These are phyloP conservation scores for Lepidopterella palustris DNA, from an alignment of 495 filamentous ascomycete genomes.

Conservation along the genomic window DNA sequence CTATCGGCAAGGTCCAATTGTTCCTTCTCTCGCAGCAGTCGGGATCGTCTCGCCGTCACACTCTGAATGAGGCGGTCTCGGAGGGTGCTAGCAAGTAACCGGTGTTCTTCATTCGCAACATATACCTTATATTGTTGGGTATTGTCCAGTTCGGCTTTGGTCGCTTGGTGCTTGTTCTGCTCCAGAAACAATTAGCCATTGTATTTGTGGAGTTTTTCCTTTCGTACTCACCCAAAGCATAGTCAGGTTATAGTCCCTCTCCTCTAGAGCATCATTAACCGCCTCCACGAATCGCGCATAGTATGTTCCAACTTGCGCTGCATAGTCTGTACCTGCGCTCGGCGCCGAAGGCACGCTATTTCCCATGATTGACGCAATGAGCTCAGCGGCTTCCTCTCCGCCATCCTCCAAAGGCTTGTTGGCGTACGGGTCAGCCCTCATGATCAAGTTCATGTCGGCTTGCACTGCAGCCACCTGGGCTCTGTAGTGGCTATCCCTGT, in stretches of 20 bases:
- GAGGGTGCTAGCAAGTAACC: slow-evolving; percentile 65
- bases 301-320: slow-evolving; percentile 62
- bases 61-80: slow-evolving; percentile 76
- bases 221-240: slow-evolving; percentile 60
- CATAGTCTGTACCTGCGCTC: slow-evolving; percentile 33
- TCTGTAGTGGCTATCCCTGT: slow-evolving; percentile 77
- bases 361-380: slow-evolving; percentile 37
- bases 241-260: slow-evolving; percentile 71
- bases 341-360: slow-evolving; percentile 22
- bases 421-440: slow-evolving; percentile 71
- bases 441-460: slow-evolving; percentile 80
- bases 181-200: slow-evolving; percentile 5
- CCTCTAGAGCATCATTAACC: slow-evolving; percentile 77
- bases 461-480: slow-evolving; percentile 84
- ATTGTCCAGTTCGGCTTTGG: slow-evolving; percentile 45
- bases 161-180: slow-evolving; percentile 44
- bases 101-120: slow-evolving; percentile 76
- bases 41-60: slow-evolving; percentile 65
- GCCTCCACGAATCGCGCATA: slow-evolving; percentile 76
- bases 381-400: slow-evolving; percentile 56
- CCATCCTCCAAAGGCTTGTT: slow-evolving; percentile 65
- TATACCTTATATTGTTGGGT: slow-evolving; percentile 57
- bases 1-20: slow-evolving; percentile 79
- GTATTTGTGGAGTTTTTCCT: too few species aligned
- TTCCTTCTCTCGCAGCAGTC: slow-evolving; percentile 83